These are phyloP conservation scores for Santalum album DNA, from an alignment of 164 flowering plant species.

Conservation along the genomic window DNA sequence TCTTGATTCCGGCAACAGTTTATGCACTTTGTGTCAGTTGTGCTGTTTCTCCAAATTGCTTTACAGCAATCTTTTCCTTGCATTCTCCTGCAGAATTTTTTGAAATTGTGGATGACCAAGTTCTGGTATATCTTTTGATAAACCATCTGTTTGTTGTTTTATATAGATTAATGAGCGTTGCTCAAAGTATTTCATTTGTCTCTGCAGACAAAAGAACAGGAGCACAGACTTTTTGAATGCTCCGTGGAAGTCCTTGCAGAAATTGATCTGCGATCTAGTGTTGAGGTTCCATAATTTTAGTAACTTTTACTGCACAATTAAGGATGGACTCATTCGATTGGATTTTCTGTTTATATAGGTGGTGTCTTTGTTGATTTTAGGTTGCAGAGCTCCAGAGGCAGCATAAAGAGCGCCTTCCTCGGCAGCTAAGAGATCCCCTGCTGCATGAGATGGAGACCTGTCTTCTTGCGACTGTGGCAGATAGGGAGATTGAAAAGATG, in stretches of 20 bases:
- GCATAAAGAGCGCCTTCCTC: slow-evolving; percentile 49
- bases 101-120: slow-evolving; percentile 24
- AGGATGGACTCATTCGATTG: background rate
- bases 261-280: slow-evolving; percentile 26
- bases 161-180: too few relatives aligned
- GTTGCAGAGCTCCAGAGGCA: slow-evolving; percentile 18
- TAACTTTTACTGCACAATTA: background rate
- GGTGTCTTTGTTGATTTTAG: slow-evolving; percentile 22
- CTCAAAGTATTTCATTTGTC: slow-evolving; percentile 8
- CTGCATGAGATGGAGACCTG: slow-evolving; percentile 56
- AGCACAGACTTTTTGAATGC: slow-evolving; percentile 53
- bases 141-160: background rate
- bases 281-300: slow-evolving; percentile 33
- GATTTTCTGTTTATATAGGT: slow-evolving; percentile 3
- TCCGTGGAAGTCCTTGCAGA: slow-evolving; percentile 56
- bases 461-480: slow-evolving; percentile 31
- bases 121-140: slow-evolving; percentile 26
- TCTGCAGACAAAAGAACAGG: slow-evolving; percentile 38
- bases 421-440: slow-evolving; percentile 51
- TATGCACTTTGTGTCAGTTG: slow-evolving; percentile 72
- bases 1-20: slow-evolving; percentile 60
- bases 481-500: slow-evolving; percentile 31
- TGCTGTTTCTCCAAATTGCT: slow-evolving; percentile 24
- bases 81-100: slow-evolving; percentile 16
- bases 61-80: slow-evolving; percentile 10